Evolutionary conservation across 2,329 filamentous ascomycete species (phyloP).

Genomic region (Pestalotiopsis sp.): DNA sequence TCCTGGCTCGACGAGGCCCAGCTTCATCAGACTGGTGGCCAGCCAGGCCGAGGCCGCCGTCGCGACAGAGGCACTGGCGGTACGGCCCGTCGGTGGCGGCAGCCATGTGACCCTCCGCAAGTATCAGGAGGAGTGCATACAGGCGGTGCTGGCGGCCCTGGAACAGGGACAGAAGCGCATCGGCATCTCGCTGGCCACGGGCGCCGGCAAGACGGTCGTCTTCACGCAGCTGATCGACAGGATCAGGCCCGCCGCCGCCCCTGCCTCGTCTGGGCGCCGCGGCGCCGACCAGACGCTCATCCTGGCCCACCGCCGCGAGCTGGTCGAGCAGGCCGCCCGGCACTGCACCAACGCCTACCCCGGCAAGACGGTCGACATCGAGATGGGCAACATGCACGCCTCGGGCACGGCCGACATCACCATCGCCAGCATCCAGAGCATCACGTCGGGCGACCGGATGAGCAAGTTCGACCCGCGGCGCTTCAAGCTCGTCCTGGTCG

Average conservation of each 20-base stretch:
- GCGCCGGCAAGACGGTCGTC: slow-evolving; percentile 91
- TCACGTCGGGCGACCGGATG: slow-evolving; percentile 77
- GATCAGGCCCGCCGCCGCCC: slow-evolving; percentile 53
- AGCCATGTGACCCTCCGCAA: slow-evolving; percentile 66
- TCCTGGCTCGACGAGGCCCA: background rate
- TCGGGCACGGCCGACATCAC: slow-evolving; percentile 88
- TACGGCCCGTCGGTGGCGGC: background rate
- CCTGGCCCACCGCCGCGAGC: slow-evolving; percentile 86
- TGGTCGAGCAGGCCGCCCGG: slow-evolving; percentile 89
- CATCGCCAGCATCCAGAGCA: slow-evolving; percentile 85
- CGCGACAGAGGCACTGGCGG: background rate
- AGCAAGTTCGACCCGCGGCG: slow-evolving; percentile 75
- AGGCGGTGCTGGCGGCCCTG: slow-evolving; percentile 73
- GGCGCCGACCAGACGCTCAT: slow-evolving; percentile 80
- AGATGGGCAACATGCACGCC: slow-evolving; percentile 82
- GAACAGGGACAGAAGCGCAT: slow-evolving; percentile 74
- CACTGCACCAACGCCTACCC: slow-evolving; percentile 86
- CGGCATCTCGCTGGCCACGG: slow-evolving; percentile 85
- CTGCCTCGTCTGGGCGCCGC: slow-evolving; percentile 28
- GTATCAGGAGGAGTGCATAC: slow-evolving; percentile 92
- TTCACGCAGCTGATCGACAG: slow-evolving; percentile 94
- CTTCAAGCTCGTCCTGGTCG: slow-evolving; percentile 92
- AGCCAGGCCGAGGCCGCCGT: background rate
- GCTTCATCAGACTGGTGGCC: background rate
- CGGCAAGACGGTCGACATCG: slow-evolving; percentile 79